Evolutionary conservation across 2,329 filamentous ascomycete species (phyloP), one percentile per base, ranked within the genome.

Genomic region (Pseudogymnoascus sp.): DNA sequence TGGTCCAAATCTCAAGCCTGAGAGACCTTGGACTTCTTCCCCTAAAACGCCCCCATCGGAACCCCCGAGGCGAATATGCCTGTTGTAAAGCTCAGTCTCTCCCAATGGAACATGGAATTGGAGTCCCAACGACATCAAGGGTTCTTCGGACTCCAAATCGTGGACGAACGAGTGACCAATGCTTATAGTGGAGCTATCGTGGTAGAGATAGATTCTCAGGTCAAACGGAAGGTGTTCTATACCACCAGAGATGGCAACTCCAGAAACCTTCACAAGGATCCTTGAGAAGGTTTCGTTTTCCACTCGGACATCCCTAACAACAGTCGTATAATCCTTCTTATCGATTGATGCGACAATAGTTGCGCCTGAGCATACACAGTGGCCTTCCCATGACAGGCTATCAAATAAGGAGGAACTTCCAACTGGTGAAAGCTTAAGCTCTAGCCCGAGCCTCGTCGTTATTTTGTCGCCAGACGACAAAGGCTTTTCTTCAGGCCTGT

Each of bases 21-120:
- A 75, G 74, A 61, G 71, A 67, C 61, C 70, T 75, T 2, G 74
- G 70, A 36, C 77, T 76, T 1, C 68, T 64, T n/a, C 69, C 72
- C 10, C 64, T 67, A 36, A 76, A 67, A 59, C 73, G 73, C 61
- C 75, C 73, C 8, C 72, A 75, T 21, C 71, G 64, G 15, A 76
- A 69, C 3, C 67, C 63, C 66, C 63, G 1, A 57, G 50, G 28
- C 50, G 50, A 19, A 57, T 5, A 31, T 57, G 50, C 11, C 28
- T 57, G 13, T 57, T 57, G 50, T 57, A 57, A 33, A 57, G 26
- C 26, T 57, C 50, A 5, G 50, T 33, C 10, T 57, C 28, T 19
- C 26, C 26, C n/a, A 57, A 13, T 10, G 50, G 50, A 19, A 57
- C n/a, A 13, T 57, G 9, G 6, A 57, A 57, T 11, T 33, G 28